These are phyloP conservation scores for Hanseniaspora valbyensis DNA, from an alignment of 805 yeast genomes.

Conservation along the genomic window DNA sequence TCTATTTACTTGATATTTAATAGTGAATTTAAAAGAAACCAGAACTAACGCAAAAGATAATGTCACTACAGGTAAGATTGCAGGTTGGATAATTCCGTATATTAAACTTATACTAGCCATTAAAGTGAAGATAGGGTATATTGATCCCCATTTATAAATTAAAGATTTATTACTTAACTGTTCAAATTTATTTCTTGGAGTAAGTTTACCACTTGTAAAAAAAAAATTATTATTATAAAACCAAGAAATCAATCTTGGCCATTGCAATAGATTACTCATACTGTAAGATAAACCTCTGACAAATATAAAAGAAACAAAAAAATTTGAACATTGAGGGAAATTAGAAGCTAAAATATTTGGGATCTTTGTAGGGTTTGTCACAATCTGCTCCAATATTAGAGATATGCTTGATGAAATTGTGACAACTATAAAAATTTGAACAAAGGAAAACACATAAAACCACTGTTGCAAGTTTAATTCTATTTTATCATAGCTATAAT, in stretches of 20 bases:
- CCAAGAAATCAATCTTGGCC: constrained; percentile 39
- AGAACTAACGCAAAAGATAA: constrained; percentile 48
- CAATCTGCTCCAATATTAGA: constrained; percentile 46
- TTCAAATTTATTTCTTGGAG: constrained; percentile 50
- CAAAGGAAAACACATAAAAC: constrained; percentile 66
- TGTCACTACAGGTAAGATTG: constrained; percentile 51
- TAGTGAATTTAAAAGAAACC: constrained; percentile 59
- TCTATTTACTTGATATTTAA: constrained; percentile 45
- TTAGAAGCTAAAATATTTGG: constrained; percentile 65
- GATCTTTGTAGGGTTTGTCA: constrained; percentile 61
- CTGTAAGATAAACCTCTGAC: constrained; percentile 66
- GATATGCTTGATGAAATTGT: constrained; percentile 73
- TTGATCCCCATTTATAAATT: constrained; percentile 61
- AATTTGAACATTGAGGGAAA: constrained; percentile 75
- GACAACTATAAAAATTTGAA: constrained; percentile 75
- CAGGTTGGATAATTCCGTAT: constrained; percentile 69
- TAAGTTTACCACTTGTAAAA: constrained; percentile 29
- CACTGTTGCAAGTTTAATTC: constrained; percentile 67
- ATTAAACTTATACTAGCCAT: constrained; percentile 69
- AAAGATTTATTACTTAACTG: constrained; percentile 35
- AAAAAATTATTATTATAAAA: constrained; percentile 24
- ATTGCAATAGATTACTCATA: constrained; percentile 59
- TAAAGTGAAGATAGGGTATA: constrained; percentile 66
- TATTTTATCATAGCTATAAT: constrained; percentile 47
- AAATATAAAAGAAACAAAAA: constrained; percentile 67